Base-by-base conservation (phyloP, 176 grass and related monocot genomes). In the Otatea glauca region DNA sequence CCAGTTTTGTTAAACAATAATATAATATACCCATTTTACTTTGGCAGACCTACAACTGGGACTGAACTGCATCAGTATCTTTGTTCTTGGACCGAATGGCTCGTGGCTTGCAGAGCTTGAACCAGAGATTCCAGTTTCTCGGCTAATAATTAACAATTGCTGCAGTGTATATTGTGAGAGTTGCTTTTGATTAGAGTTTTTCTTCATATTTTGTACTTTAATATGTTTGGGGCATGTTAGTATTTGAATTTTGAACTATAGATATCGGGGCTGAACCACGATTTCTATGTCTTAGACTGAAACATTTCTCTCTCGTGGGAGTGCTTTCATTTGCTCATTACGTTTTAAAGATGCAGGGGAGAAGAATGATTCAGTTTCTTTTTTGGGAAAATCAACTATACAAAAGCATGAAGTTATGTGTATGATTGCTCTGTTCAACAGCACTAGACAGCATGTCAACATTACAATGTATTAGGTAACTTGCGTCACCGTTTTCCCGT, bases 121-220 rank as follows among this genome's bases (percentile, higher is more conserved):
- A 54, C 18, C 34, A 56, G 58, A 63, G 15, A 53, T 60, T 71
- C 41, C 41, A 35, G 60, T 32, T 80, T 84, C 17, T 62, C 5
- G 9, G 61, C 69, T 44, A 90, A 87, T 87, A 87, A 87, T 75
- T 51, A 27, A n/a, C 23, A 43, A 65, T 32, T 37, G 43, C 7
- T 62, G 61, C 48, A 61, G 5, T 84, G 69, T 80, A 87, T 80
- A 90, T 75, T 44, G 5, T 71, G 53, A 48, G 72, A 59, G 11
- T 35, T 61, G 21, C 74, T 62, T 85, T 59, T 35, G 27, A 72
- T 72, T 75, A 41, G 29, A 73, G 35, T 27, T 76, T 86, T 72
- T 72, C 20, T 72, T 70, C 45, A 48, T 21, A 56, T 49, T 44
- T 73, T 66, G 27, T 90, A 49, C 72, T 48, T 59, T 29, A 73